These are phyloP conservation scores for Viridothelium virens DNA, from an alignment of 495 filamentous ascomycete species.

Conservation along the genomic window DNA sequence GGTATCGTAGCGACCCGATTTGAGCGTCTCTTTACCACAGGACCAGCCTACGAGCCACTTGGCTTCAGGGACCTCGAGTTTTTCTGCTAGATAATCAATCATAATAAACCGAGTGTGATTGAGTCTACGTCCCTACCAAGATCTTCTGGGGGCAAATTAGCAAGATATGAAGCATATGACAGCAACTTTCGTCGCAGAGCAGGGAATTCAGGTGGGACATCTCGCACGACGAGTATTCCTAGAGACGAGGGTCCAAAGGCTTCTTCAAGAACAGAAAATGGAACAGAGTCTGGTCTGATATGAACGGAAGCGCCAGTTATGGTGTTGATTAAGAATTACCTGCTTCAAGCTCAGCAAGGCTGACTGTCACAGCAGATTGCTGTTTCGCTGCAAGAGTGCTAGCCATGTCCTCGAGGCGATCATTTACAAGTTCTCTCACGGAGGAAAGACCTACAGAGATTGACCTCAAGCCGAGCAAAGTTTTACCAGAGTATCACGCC, in stretches of 20 bases:
- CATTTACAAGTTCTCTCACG: background rate
- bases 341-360: slow-evolving; percentile 2
- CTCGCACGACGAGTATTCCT: slow-evolving; percentile 86
- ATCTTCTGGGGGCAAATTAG: slow-evolving; percentile 63
- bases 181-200: slow-evolving; percentile 63
- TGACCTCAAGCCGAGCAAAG: background rate
- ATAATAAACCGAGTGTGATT: background rate
- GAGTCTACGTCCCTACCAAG: slow-evolving; percentile 50
- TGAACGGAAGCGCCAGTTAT: background rate
- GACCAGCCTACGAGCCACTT: slow-evolving; percentile 66
- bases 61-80: slow-evolving; percentile 54
- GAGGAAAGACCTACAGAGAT: background rate
- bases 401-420: background rate
- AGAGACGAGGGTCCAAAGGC: slow-evolving; percentile 90
- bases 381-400: background rate
- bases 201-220: slow-evolving; percentile 63
- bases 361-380: slow-evolving; percentile 1
- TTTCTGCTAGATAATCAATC: slow-evolving; percentile 35
- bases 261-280: slow-evolving; percentile 64
- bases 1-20: slow-evolving; percentile 80
- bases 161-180: slow-evolving; percentile 82
- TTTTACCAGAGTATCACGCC: background rate
- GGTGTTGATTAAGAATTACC: background rate
- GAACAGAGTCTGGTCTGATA: slow-evolving; percentile 51
- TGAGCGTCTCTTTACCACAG: slow-evolving; percentile 87